Conservation (phyloP, 78 protist species). For the Isochrysis galbana region DNA sequence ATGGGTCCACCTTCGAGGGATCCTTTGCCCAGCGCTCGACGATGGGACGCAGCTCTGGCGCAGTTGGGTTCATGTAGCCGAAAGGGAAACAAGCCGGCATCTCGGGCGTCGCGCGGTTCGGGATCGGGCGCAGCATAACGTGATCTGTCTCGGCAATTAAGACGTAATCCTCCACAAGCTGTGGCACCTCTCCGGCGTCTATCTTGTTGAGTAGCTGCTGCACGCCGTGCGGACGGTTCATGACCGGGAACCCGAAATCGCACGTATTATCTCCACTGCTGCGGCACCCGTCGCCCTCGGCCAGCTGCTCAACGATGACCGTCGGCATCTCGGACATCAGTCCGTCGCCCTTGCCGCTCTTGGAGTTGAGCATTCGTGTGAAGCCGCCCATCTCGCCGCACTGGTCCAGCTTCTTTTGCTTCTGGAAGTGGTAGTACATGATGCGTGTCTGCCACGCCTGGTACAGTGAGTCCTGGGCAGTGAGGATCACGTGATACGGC, state of each 20-base stretch:
- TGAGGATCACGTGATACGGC: background rate
- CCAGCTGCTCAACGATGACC: background rate
- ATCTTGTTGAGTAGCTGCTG: background rate
- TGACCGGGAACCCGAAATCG: background rate
- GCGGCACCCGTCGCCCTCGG: background rate
- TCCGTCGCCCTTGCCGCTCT: background rate
- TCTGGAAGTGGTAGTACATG: background rate
- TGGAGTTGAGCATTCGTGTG: background rate
- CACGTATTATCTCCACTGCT: background rate
- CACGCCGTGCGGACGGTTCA: constrained; percentile 23
- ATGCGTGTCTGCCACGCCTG: background rate
- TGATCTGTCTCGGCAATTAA: background rate
- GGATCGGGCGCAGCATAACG: background rate
- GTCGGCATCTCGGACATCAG: background rate
- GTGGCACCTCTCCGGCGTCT: background rate
- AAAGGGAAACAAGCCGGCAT: background rate
- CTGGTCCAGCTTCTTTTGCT: background rate
- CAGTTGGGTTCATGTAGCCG: background rate
- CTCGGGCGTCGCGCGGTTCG: background rate
- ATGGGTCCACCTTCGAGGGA: background rate
- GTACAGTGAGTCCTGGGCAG: background rate
- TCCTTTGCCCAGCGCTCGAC: background rate
- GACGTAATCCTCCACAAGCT: background rate
- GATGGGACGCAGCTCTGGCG: background rate
- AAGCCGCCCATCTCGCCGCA: background rate